Evolutionary conservation across 306 rosid genomes (phyloP).

Genomic region (Chamaecrista fasciculata): DNA sequence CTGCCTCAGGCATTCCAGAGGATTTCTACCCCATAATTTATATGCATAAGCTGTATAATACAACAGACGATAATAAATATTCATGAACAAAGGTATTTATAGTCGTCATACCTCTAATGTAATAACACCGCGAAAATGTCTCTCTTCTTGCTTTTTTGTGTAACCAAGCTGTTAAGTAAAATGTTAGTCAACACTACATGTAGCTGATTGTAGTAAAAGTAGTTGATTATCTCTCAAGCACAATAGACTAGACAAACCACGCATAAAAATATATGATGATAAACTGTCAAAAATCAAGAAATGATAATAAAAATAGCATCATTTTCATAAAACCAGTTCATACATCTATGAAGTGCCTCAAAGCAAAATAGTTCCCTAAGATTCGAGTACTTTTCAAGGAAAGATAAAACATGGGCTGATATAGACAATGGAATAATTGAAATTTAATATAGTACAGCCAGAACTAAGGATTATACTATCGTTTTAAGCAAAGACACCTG

Average conservation of each 20-base stretch:
- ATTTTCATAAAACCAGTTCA: not conserved
- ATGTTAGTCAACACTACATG: conserved; percentile 16
- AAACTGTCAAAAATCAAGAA: not conserved
- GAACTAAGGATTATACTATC: not conserved
- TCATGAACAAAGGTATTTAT: conserved; percentile 7
- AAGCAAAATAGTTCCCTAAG: not conserved
- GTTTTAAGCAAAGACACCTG: not conserved
- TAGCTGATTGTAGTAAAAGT: conserved; percentile 14
- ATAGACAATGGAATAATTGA: not conserved
- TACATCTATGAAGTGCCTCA: not conserved
- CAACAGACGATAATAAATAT: not conserved
- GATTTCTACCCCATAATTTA: not conserved
- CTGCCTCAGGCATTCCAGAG: not conserved
- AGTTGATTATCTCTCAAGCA: not conserved
- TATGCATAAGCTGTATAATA: not conserved
- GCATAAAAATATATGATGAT: not conserved
- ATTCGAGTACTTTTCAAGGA: not conserved
- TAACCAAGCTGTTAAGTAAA: conserved; percentile 81
- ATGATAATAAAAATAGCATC: not conserved
- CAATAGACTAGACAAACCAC: not conserved
- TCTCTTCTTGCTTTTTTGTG: conserved; percentile 91
- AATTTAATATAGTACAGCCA: not conserved
- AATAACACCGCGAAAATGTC: conserved; percentile 86
- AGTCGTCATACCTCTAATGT: conserved; percentile 73
- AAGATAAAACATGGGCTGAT: not conserved